These are phyloP conservation scores for Suaeda aralocaspica DNA, from an alignment of 148 eudicot species.

Conservation along the genomic window DNA sequence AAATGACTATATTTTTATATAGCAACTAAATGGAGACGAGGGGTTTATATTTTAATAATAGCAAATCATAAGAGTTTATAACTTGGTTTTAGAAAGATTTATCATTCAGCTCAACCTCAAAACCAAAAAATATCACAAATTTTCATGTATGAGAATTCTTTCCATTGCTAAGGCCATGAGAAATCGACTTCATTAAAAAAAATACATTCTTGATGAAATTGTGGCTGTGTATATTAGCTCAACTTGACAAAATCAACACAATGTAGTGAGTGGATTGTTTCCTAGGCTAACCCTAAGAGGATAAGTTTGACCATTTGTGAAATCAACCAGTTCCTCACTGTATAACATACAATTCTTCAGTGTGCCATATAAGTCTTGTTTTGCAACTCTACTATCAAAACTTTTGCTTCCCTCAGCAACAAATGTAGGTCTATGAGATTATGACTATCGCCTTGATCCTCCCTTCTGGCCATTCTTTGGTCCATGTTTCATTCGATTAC, in stretches of 20 bases:
- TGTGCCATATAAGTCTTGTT: not conserved
- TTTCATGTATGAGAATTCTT: too few relatives aligned
- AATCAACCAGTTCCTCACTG: not conserved
- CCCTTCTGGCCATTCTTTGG: conserved; percentile 10
- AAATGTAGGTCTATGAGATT: not conserved
- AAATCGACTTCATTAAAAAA: too few relatives aligned
- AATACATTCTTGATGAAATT: not conserved
- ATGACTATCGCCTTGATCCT: not conserved
- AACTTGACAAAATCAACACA: too few relatives aligned
- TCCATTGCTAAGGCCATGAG: too few relatives aligned
- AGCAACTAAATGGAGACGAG: too few relatives aligned
- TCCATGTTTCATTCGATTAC: conserved; percentile 16
- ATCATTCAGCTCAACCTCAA: too few relatives aligned
- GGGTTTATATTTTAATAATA: too few relatives aligned
- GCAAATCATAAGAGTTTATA: too few relatives aligned
- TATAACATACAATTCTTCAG: not conserved
- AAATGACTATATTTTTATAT: too few relatives aligned
- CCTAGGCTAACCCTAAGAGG: not conserved
- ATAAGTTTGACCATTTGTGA: not conserved
- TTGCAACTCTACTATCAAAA: conserved; percentile 19
- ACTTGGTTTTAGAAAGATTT: too few relatives aligned
- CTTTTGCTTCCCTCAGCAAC: conserved; percentile 14
- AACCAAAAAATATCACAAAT: too few relatives aligned
- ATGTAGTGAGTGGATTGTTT: not conserved
- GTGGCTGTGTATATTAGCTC: not conserved